These are phyloP conservation scores for Boletales sp. DNA, from an alignment of 768 basidiomycete species.

Conservation along the genomic window DNA sequence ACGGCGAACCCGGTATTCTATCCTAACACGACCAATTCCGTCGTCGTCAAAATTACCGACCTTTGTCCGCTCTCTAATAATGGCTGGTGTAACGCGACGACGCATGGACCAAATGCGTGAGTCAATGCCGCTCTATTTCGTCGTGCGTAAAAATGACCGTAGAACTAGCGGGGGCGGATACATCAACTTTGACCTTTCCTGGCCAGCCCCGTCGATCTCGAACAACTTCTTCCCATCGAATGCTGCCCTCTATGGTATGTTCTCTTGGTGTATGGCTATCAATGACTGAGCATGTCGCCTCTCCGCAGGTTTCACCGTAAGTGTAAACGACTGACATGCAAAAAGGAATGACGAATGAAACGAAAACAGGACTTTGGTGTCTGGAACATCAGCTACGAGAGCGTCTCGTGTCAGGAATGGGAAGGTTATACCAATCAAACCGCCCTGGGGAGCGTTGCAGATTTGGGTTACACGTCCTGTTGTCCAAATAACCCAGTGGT, in stretches of 20 bases:
- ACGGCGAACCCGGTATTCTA: conserved; percentile 65
- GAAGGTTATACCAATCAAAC: conserved; percentile 52
- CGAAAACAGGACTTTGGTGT: conserved; percentile 71
- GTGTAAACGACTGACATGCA: conserved; percentile 4
- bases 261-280: not conserved
- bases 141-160: not conserved
- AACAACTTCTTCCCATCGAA: conserved; percentile 74
- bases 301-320: conserved; percentile 37
- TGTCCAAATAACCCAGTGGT: conserved; percentile 72
- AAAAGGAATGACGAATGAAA: not conserved
- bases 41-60: conserved; percentile 79
- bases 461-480: conserved; percentile 57
- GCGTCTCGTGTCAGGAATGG: conserved; percentile 66
- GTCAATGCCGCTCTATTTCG: conserved; percentile 20
- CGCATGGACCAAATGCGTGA: conserved; percentile 58
- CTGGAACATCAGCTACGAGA: conserved; percentile 76
- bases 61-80: conserved; percentile 60
- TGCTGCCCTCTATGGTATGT: conserved; percentile 56
- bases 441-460: conserved; percentile 65
- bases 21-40: conserved; percentile 53
- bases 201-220: conserved; percentile 68
- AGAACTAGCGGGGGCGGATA: conserved; percentile 55
- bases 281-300: conserved; percentile 30
- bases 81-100: conserved; percentile 73
- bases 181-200: conserved; percentile 83